Evolutionary conservation across 2,329 filamentous ascomycete genomes (phyloP), one percentile per base, ranked within the genome.

Genomic region (Cercospora nicotianae): DNA sequence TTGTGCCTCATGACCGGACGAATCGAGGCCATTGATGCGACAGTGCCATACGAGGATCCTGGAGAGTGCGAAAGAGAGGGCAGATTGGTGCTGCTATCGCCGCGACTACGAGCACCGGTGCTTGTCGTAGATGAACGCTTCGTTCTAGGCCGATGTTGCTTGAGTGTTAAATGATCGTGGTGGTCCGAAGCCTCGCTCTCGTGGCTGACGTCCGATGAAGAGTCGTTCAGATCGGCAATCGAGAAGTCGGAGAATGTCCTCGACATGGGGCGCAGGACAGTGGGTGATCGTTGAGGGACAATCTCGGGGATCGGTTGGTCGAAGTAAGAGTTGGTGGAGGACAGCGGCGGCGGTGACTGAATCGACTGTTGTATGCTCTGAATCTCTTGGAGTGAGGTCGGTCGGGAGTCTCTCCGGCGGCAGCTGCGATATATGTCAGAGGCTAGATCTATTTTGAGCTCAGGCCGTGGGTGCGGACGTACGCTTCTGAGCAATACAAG

Each of bases 401-500:
- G 66, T 13, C 68, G 64, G 8, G 70, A 72, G 63, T 84, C 83
- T 74, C 80, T 81, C 71, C 78, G 80, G 59, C 81, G 81, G 74
- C 83, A 84, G 72, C 83, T 84, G 64, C n/a, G 9, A 20, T 18
- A 33, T 13, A 16, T 61, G 67, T 73, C 59, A 72, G 65, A 48
- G 26, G 5, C 7, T 39, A 59, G 48, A 61, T 20, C 53, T 57
- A 42, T 63, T 42, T 55, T 60, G 55, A 51, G 39, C 28, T n/a
- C 18, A n/a, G 20, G 53, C 9, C 13, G 7, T 58, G 28, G n/a
- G 31, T 30, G 48, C 42, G 23, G 59, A 77, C 82, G 76, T 82
- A 89, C 87, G 84, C 84, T 81, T 89, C 86, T 62, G 87, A 89
- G 80, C 87, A 90, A 77, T 90, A 90, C 55, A 90, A 81, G 48